phyloP scores from a whole-genome alignment of 2,329 filamentous ascomycete genomes.

The Lecanicillium sp. region DNA sequence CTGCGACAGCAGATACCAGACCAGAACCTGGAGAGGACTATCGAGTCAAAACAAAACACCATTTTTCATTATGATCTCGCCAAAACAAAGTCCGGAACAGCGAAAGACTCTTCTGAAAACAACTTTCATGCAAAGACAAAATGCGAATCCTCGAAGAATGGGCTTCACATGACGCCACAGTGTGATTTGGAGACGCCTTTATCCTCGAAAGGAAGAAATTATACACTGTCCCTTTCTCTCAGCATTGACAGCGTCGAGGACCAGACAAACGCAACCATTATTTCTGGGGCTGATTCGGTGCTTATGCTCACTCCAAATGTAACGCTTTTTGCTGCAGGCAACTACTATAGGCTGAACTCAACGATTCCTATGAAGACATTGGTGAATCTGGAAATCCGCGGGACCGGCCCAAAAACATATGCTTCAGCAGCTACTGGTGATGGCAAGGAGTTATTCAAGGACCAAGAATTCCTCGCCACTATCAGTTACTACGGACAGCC shows the following conservation, averaged over 20 bases:
- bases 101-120: slow-evolving; percentile 14
- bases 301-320: slow-evolving; percentile 32
- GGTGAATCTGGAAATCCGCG: slow-evolving; percentile 5
- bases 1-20: slow-evolving; percentile 12
- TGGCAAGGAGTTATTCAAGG: slow-evolving; percentile 1
- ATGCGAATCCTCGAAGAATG: slow-evolving; percentile 23
- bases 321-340: slow-evolving; percentile 25
- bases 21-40: slow-evolving; percentile 15
- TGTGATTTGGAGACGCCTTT: slow-evolving; percentile 40
- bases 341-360: slow-evolving; percentile 24
- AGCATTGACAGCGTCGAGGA: slow-evolving; percentile 21
- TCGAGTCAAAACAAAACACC: slow-evolving; percentile 9
- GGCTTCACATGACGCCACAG: slow-evolving; percentile 22
- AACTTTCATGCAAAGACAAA: slow-evolving; percentile 22
- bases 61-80: slow-evolving; percentile 17
- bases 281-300: slow-evolving; percentile 34
- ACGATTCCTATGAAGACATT: slow-evolving; percentile 1
- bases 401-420: slow-evolving; percentile 2
- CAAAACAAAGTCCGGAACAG: slow-evolving; percentile 2
- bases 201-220: slow-evolving; percentile 47
- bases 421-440: slow-evolving; percentile 2
- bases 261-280: slow-evolving; percentile 27
- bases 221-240: slow-evolving; percentile 41
- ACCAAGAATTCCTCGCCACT: slow-evolving; percentile 4
- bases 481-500: slow-evolving; percentile 7